A percentile compares a stretch with the other conserved stretches of the same genome.
phyloP scores from a whole-genome alignment of 139 green algal genomes.

The Zygnema cylindricum region DNA sequence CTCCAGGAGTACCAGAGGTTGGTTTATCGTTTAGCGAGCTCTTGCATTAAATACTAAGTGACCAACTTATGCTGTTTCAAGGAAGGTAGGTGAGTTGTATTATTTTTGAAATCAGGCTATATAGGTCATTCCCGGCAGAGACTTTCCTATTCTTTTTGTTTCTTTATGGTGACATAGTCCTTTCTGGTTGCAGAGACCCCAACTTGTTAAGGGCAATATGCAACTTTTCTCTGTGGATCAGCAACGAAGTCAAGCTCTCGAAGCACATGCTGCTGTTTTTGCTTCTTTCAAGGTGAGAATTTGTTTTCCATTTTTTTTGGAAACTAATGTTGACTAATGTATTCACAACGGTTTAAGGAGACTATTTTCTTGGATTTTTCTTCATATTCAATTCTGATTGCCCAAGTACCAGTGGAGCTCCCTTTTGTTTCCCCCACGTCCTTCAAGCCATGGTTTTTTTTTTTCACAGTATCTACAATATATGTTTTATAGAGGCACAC shows the following conservation, averaged over 20 bases:
- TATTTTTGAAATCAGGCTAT: constrained; percentile 2
- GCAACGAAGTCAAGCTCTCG: constrained; percentile 91
- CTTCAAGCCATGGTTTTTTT: too few species aligned
- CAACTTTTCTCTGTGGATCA: constrained; percentile 98
- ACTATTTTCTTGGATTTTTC: constrained; percentile 2
- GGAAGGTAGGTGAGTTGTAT: not conserved
- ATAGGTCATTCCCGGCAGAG: too few species aligned
- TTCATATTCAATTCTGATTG: too few species aligned
- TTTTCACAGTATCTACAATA: too few species aligned
- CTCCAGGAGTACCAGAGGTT: constrained; percentile 84
- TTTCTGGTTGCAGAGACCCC: constrained; percentile 76
- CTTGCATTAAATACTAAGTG: too few species aligned
- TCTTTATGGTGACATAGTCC: not conserved
- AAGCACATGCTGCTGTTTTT: constrained; percentile 96
- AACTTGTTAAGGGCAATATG: constrained; percentile 98
- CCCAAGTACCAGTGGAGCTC: too few species aligned
- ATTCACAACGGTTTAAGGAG: not conserved
- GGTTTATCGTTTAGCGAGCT: too few species aligned
- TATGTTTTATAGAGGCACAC: too few species aligned
- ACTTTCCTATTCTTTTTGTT: too few species aligned
- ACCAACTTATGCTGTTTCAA: not conserved
- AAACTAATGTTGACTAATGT: not conserved
- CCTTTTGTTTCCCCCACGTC: too few species aligned
- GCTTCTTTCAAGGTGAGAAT: constrained; percentile 77
- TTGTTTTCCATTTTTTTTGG: not conserved